Base-by-base conservation (phyloP, 768 basidiomycete species). In the Boletus tylopilopsis region DNA sequence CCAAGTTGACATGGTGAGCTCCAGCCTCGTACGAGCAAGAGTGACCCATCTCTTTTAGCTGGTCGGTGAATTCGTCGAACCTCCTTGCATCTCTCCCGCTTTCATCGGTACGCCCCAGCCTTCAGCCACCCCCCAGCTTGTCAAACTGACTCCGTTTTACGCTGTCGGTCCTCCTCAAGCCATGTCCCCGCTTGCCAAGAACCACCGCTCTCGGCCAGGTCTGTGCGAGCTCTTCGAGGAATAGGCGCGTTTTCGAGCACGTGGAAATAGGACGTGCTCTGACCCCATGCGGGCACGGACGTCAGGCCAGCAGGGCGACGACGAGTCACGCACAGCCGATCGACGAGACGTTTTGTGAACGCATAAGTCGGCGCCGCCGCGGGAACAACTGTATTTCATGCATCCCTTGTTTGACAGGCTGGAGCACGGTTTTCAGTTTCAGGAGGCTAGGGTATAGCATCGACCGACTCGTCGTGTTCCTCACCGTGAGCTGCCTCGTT, bases 211-310 rank as follows among this genome's bases (percentile, higher is more conserved):
- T n/a, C 84, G 91, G 35, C 91, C 94, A 0, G 96, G 96, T 33
- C 79, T 99, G 22, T 98, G 96, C 70, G 96, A 99, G 70, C 93
- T 96, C 16, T 99, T 99, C 74, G 96, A 99, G 69, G 96, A 98
- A 69, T 90, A 93, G 78, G 82, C 84, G 23, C 36, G 70, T 12
- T 52, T 29, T 42, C 5, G 10, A 6, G n/a, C n/a, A n/a, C n/a
- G n/a, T n/a, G n/a, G n/a, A n/a, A n/a, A n/a, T n/a, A n/a, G n/a
- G n/a, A n/a, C n/a, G n/a, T n/a, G n/a, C n/a, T n/a, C n/a, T n/a
- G n/a, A n/a, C n/a, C n/a, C n/a, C n/a, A n/a, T 30, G 29, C 12
- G 2, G 10, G 49, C 10, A 25, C 27, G 13, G 39, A 16, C 29
- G 16, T 16, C 69, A 90, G 81, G 76, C 79, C 47, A 80, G 49